A percentile compares a stretch with the other conserved stretches of the same genome.
These are phyloP conservation scores for Solanum hybrid DNA, from an alignment of 305 asterid genomes.

Conservation along the genomic window DNA sequence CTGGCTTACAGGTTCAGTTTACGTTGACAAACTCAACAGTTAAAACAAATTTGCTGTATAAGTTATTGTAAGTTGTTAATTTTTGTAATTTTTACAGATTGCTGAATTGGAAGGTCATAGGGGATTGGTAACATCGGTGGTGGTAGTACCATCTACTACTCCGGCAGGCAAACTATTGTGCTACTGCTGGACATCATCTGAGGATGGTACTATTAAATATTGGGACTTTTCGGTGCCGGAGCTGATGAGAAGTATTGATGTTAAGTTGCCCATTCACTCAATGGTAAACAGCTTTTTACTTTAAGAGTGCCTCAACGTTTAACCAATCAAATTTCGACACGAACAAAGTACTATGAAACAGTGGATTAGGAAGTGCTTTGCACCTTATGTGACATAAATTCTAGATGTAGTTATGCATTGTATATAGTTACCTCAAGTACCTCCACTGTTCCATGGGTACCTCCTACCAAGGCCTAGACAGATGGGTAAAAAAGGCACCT, in stretches of 20 bases:
- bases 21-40: neutral
- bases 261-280: slow-evolving; percentile 52
- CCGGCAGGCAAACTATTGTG: slow-evolving; percentile 43
- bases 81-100: slow-evolving; percentile 31
- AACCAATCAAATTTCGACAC: neutral
- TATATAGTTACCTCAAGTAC: neutral
- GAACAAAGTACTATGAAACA: neutral
- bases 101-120: slow-evolving; percentile 81
- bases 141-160: slow-evolving; percentile 57
- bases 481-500: neutral
- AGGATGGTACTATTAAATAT: slow-evolving; percentile 75
- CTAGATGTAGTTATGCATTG: neutral
- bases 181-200: slow-evolving; percentile 84
- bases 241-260: slow-evolving; percentile 46
- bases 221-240: slow-evolving; percentile 84
- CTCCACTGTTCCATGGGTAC: neutral
- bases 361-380: neutral
- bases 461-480: neutral
- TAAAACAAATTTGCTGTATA: neutral
- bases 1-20: slow-evolving; percentile 59
- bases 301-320: neutral
- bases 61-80: neutral
- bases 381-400: neutral
- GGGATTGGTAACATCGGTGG: slow-evolving; percentile 69
- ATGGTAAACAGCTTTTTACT: slow-evolving; percentile 39